Base-by-base conservation (phyloP, 2,329 filamentous ascomycete species). In the Venturia nashicola region DNA sequence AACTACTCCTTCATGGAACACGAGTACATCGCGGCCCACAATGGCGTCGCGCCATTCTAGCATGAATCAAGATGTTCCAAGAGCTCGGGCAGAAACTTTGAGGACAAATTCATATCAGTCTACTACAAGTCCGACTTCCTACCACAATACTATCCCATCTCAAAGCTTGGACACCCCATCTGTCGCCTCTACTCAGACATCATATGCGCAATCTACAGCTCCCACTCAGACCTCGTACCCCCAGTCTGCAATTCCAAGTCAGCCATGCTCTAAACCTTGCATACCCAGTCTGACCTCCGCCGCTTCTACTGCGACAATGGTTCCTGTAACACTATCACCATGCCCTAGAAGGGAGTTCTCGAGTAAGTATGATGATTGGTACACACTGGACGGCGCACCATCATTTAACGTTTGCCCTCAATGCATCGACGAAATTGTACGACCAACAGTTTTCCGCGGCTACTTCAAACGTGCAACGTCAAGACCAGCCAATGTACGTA, bases 371-470 rank as follows among this genome's bases (percentile, higher is more conserved):
- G 79, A 87, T 66, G 90, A 94, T 70, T 97, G 92, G 90, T 85
- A 91, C 66, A 92, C 87, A 0, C 79, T 97, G 5, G 84, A 84
- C 4, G 83, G 85, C 16, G 83, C 86, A 66, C 82, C 86, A 14
- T 83, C 83, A 65, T 88, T 97, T 68, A 85, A 90, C 67, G 87
- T 97, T 57, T 97, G 93, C 69, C 89, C 90, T 0, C 84, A 83
- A 14, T 97, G 93, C 75, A 91, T 89, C 72, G 79, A 82, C 2
- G 80, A 81, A 6, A 83, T 91, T 9, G 91, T 93, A 68, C 81
- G 80, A 16, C 78, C 83, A 32, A 88, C 89, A 0, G 79, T 83
- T 23, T 95, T 89, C 71, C 80, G 84, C 2, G 79, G 83, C 18
- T 79, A 85, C 42, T 91, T 96, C 69, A 77, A 86, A 12, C 80